phyloP scores from a whole-genome alignment of 441 rosid species.

The Adansonia rubrostipa region DNA sequence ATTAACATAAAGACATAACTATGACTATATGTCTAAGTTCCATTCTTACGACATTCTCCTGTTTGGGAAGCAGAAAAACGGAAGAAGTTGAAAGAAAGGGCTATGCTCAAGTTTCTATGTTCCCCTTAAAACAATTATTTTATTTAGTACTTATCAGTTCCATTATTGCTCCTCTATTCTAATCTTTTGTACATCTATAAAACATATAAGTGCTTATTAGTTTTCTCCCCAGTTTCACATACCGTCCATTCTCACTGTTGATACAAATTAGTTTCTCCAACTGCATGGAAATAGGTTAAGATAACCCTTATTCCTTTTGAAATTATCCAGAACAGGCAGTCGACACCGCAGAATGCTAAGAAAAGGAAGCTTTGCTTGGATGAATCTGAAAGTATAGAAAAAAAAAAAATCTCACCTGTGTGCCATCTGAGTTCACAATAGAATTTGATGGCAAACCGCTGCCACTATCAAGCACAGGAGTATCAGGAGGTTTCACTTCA shows the following conservation, averaged over 20 bases:
- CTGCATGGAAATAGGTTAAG: neutral
- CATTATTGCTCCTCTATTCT: neutral
- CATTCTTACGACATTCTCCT: neutral
- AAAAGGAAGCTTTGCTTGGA: conserved; percentile 7
- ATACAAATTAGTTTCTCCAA: conserved; percentile 5
- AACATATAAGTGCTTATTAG: neutral
- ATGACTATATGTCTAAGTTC: neutral
- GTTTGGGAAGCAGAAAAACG: neutral
- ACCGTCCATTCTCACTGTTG: neutral
- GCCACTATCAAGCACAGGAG: conserved; percentile 35
- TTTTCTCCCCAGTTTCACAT: conserved; percentile 1
- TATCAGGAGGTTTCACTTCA: conserved; percentile 59
- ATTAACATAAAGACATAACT: conserved; percentile 10
- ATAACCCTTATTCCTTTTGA: neutral
- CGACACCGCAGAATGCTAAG: neutral
- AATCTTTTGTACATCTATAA: neutral
- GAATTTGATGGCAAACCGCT: conserved; percentile 32
- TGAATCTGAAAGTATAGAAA: neutral
- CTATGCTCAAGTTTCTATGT: conserved; percentile 16
- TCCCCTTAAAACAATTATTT: neutral
- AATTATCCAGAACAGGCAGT: neutral
- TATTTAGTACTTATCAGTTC: conserved; percentile 5
- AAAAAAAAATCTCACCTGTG: conserved; percentile 45
- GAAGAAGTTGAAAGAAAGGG: conserved; percentile 3
- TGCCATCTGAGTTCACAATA: conserved; percentile 29